Percentiles rank a stretch among this genome's conserved stretches.
phyloP scores from a whole-genome alignment of 129 eudicot species.

The Helianthus tuberosus region DNA sequence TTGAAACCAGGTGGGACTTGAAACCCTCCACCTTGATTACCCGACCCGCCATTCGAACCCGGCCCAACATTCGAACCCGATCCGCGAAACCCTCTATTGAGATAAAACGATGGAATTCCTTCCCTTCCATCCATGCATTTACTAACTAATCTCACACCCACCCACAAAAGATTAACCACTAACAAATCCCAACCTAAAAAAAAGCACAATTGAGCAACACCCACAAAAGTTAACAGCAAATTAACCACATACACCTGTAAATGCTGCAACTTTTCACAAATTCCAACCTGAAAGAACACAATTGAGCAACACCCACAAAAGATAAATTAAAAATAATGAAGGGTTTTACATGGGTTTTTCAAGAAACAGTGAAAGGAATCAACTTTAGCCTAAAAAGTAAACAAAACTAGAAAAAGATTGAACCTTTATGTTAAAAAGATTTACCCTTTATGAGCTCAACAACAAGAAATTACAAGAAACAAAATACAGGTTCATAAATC shows the following conservation, averaged over 20 bases:
- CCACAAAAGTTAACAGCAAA: slow-evolving; percentile 24
- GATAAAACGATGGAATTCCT: slow-evolving; percentile 82
- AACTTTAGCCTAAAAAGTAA: slow-evolving; percentile 4
- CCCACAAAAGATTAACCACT: slow-evolving; percentile 20
- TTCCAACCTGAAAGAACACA: slow-evolving; percentile 28
- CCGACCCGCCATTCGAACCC: slow-evolving; percentile 33
- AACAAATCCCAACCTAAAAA: slow-evolving; percentile 32
- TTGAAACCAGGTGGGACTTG: slow-evolving; percentile 55
- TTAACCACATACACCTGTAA: slow-evolving; percentile 24
- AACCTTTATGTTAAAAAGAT: slow-evolving; percentile 17
- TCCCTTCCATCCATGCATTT: slow-evolving; percentile 99
- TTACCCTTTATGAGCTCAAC: slow-evolving; percentile 23
- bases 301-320: slow-evolving; percentile 38
- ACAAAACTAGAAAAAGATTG: slow-evolving; percentile 13
- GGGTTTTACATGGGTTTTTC: slow-evolving; percentile 59
- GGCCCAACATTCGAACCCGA: slow-evolving; percentile 50
- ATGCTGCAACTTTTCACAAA: neutral
- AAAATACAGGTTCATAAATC: slow-evolving; percentile 1
- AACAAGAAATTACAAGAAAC: slow-evolving; percentile 11
- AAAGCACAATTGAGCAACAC: slow-evolving; percentile 43
- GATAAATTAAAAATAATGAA: slow-evolving; percentile 8
- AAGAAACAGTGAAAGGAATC: slow-evolving; percentile 19
- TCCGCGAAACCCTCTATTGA: slow-evolving; percentile 71
- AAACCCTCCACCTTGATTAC: slow-evolving; percentile 44
- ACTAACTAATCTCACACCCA: slow-evolving; percentile 43